Percentiles rank a stretch among this genome's conserved stretches.
Conservation (phyloP, 805 yeast genomes). For the Metschnikowia cubensis region DNA sequence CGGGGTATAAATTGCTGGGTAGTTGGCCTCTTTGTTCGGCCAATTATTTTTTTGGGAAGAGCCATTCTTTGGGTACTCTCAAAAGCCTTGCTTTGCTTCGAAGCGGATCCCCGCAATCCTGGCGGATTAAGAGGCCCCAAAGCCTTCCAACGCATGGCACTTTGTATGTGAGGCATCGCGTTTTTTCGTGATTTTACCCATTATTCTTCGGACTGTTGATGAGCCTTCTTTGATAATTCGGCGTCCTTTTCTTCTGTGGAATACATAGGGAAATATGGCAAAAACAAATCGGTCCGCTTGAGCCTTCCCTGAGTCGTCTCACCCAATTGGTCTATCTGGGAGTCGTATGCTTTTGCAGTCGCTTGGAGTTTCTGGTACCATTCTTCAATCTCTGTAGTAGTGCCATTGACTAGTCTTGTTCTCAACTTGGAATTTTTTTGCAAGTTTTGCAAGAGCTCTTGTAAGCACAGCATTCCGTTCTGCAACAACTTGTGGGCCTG, state of each 20-base stretch:
- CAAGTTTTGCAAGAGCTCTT: conserved; percentile 8
- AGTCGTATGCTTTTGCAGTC: conserved; percentile 14
- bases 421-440: conserved; percentile 4
- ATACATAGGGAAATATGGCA: conserved; percentile 12
- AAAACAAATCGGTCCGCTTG: conserved; percentile 7
- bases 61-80: neutral
- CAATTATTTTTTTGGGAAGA: too few relatives aligned
- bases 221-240: neutral
- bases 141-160: neutral
- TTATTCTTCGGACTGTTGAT: neutral
- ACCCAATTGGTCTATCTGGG: neutral
- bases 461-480: conserved; percentile 4
- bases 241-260: neutral
- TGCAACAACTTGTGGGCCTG: neutral
- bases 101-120: too few relatives aligned
- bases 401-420: conserved; percentile 5
- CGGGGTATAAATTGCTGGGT: neutral
- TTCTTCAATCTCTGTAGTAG: conserved; percentile 3
- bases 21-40: neutral
- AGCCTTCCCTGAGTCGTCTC: neutral
- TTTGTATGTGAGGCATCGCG: neutral
- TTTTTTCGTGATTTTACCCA: neutral
- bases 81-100: neutral
- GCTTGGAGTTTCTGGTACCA: conserved; percentile 10
- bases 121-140: too few relatives aligned